phyloP scores from a whole-genome alignment of 371 early-diverging fungal genomes.

The Mucor indicus region DNA sequence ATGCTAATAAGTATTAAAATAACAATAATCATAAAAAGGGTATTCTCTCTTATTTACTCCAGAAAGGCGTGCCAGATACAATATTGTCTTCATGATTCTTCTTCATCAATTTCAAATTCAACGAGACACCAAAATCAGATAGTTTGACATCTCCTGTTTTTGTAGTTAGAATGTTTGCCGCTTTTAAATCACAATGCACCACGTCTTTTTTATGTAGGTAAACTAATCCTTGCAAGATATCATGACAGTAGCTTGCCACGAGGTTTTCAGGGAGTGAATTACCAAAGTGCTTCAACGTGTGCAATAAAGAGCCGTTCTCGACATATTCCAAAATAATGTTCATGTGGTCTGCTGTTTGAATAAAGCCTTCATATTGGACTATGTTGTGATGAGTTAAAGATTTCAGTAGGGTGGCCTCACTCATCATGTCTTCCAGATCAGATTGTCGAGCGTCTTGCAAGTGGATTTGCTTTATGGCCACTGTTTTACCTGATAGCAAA shows the following conservation, averaged over 20 bases:
- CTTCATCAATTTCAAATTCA: constrained; percentile 79
- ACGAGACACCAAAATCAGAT: constrained; percentile 92
- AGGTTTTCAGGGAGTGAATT: constrained; percentile 84
- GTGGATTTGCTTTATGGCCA: constrained; percentile 86
- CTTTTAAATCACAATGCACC: constrained; percentile 97
- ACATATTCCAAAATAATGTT: constrained; percentile 91
- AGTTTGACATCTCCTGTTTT: constrained; percentile 93
- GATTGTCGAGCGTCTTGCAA: constrained; percentile 49
- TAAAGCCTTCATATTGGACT: constrained; percentile 85
- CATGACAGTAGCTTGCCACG: constrained; percentile 83
- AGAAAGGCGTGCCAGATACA: constrained; percentile 91
- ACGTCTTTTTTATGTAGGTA: constrained; percentile 86
- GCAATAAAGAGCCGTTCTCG: constrained; percentile 92
- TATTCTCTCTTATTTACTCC: too few species aligned
- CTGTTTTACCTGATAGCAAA: constrained; percentile 80
- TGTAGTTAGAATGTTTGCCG: constrained; percentile 93
- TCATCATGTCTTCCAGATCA: constrained; percentile 30
- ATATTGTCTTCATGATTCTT: constrained; percentile 57
- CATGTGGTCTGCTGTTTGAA: constrained; percentile 69
- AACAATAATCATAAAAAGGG: too few species aligned
- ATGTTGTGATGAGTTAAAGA: constrained; percentile 79
- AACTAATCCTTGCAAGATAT: constrained; percentile 84
- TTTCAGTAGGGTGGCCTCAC: constrained; percentile 71
- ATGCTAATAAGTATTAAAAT: neutral
- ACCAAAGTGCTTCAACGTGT: constrained; percentile 89